Evolutionary conservation across 306 rosid genomes (phyloP).

Genomic region (Glycyrrhiza uralensis): DNA sequence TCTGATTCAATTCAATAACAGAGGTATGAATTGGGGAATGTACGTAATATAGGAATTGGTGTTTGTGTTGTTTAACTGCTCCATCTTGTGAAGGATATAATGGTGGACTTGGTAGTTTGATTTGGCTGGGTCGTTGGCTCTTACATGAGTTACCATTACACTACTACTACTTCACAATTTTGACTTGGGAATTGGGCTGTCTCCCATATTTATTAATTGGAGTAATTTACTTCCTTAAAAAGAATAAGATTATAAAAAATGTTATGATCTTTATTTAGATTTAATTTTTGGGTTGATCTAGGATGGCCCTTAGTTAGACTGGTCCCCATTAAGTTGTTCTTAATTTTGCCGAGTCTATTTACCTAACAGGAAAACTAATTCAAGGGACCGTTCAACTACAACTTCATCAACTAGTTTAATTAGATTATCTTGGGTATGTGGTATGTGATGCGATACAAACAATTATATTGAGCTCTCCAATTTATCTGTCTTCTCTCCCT

Average conservation of each 20-base stretch:
- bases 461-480: background rate
- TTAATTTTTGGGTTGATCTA: background rate
- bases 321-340: background rate
- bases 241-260: background rate
- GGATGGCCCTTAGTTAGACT: background rate
- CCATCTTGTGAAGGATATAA: slow-evolving; percentile 47
- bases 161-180: slow-evolving; percentile 20
- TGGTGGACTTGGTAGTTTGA: slow-evolving; percentile 50
- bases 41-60: slow-evolving; percentile 2
- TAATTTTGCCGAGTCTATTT: background rate
- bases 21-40: background rate
- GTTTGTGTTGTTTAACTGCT: slow-evolving; percentile 88
- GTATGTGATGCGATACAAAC: background rate
- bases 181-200: slow-evolving; percentile 3
- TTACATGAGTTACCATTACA: slow-evolving; percentile 19
- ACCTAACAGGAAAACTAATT: slow-evolving; percentile 13
- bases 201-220: background rate
- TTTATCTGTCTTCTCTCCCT: background rate
- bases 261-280: background rate
- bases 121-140: slow-evolving; percentile 27
- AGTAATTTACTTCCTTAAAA: background rate
- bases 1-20: too few relatives aligned
- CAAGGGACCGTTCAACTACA: slow-evolving; percentile 52
- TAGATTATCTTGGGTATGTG: background rate
- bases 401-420: slow-evolving; percentile 23